Evolutionary conservation across 2,329 filamentous ascomycete species (phyloP).

Genomic region (Alternaria longipes): DNA sequence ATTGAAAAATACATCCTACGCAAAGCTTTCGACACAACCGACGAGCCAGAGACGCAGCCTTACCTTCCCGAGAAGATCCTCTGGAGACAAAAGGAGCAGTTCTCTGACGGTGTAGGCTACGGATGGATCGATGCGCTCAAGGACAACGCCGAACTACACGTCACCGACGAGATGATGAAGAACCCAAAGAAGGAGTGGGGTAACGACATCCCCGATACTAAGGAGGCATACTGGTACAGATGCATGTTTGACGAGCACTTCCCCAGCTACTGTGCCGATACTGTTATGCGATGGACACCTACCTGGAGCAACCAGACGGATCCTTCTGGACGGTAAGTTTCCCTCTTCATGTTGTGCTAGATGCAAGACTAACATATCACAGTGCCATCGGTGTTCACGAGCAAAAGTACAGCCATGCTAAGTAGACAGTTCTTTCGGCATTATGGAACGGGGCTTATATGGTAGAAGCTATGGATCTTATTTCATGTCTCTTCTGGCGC

Average conservation of each 20-base stretch:
- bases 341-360: not conserved
- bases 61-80: conserved; percentile 97
- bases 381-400: conserved; percentile 49
- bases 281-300: conserved; percentile 95
- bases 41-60: conserved; percentile 79
- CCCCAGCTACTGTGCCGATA: conserved; percentile 87
- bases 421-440: conserved; percentile 16
- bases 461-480: conserved; percentile 3
- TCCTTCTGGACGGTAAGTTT: conserved; percentile 82
- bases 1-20: conserved; percentile 99
- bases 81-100: conserved; percentile 99
- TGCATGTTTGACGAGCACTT: conserved; percentile 99
- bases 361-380: conserved; percentile 19
- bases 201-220: conserved; percentile 88
- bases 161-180: conserved; percentile 98
- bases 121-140: conserved; percentile 98
- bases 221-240: conserved; percentile 99
- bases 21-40: conserved; percentile 94
- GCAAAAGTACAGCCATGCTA: conserved; percentile 44
- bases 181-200: conserved; percentile 98
- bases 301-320: conserved; percentile 98
- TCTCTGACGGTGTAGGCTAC: conserved; percentile 97
- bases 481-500: conserved; percentile 10
- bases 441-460: not conserved
- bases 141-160: conserved; percentile 87